These are phyloP conservation scores for Colletotrichum sp. DNA, from an alignment of 2,329 filamentous ascomycete genomes.

Conservation along the genomic window DNA sequence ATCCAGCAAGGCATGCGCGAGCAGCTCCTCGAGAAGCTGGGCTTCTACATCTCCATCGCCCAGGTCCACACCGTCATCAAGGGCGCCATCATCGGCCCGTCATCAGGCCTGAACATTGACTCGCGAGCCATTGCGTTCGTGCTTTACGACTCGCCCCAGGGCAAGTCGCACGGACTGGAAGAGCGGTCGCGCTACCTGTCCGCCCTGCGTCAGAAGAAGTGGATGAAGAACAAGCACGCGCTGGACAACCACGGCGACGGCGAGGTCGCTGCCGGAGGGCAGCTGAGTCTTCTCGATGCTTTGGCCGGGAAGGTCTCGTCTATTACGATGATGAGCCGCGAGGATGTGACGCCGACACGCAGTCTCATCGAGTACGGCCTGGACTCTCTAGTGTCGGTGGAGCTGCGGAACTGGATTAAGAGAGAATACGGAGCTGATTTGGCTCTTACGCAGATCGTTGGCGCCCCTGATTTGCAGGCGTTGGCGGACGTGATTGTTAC, in stretches of 20 bases:
- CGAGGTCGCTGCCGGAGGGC: neutral
- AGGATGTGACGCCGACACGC: neutral
- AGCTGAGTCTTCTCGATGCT: neutral
- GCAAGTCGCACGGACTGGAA: neutral
- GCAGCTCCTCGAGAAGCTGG: neutral
- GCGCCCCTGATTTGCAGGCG: neutral
- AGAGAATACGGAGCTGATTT: neutral
- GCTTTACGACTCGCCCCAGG: neutral
- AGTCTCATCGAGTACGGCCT: neutral
- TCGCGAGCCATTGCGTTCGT: neutral
- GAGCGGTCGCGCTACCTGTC: neutral
- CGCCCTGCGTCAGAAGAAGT: neutral
- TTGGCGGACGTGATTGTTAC: neutral
- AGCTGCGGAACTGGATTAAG: neutral
- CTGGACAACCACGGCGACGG: neutral
- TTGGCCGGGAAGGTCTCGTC: neutral
- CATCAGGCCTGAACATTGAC: neutral
- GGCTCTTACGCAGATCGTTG: neutral
- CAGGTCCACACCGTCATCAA: neutral
- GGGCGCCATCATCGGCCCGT: neutral
- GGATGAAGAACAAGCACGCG: neutral
- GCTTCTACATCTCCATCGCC: neutral
- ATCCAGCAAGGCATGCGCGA: neutral
- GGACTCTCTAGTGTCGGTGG: neutral
- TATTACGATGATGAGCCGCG: neutral